Evolutionary conservation across 768 basidiomycete species (phyloP).

Genomic region (Piloderma croceum): DNA sequence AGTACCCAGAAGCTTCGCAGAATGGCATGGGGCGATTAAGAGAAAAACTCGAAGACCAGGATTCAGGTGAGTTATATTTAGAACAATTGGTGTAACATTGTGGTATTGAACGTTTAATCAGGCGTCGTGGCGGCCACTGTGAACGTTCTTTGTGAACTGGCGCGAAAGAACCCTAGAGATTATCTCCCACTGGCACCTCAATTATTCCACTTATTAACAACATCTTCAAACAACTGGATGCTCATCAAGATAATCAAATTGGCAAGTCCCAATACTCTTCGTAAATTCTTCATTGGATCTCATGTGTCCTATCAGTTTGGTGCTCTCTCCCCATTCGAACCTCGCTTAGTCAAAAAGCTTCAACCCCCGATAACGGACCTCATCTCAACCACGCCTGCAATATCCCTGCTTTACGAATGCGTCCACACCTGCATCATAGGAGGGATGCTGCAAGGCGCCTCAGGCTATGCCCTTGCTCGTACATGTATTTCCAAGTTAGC

Average conservation of each 20-base stretch:
- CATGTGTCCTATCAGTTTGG: conserved; percentile 64
- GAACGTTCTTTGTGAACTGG: conserved; percentile 91
- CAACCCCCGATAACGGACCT: conserved; percentile 92
- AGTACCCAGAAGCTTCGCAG: conserved; percentile 74
- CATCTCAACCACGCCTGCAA: conserved; percentile 92
- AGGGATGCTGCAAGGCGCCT: conserved; percentile 81
- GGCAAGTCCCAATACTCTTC: conserved; percentile 35
- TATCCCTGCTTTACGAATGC: conserved; percentile 95
- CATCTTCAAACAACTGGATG: conserved; percentile 99
- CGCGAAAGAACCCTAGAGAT: conserved; percentile 69
- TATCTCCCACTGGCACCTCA: conserved; percentile 88
- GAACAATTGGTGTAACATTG: not conserved
- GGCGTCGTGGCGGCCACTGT: conserved; percentile 93
- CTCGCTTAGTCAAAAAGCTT: conserved; percentile 89
- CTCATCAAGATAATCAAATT: conserved; percentile 97
- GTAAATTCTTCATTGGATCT: not conserved
- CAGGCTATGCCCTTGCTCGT: conserved; percentile 73
- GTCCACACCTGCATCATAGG: conserved; percentile 98
- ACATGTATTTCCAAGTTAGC: conserved; percentile 93
- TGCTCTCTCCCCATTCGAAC: conserved; percentile 84
- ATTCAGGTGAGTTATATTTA: conserved; percentile 46
- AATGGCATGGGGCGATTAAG: conserved; percentile 64
- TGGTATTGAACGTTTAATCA: too few species aligned
- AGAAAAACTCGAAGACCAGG: conserved; percentile 77
- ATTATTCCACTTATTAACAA: conserved; percentile 87